phyloP scores from a whole-genome alignment of 495 filamentous ascomycete species.

The Endocarpon pusillum region DNA sequence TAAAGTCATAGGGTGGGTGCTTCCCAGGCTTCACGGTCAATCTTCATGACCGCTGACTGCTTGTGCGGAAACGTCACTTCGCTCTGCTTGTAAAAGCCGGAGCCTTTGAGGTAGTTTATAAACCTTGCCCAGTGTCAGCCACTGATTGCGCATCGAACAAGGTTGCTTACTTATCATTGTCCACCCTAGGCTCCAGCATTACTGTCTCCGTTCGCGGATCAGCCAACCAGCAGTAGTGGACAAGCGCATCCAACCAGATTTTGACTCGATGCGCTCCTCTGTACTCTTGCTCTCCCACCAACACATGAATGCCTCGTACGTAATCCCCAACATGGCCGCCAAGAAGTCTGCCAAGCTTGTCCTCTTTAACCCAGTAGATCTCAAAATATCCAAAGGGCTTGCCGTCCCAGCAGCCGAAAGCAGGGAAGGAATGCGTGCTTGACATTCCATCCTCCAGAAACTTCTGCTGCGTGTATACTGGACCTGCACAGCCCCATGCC shows the following conservation, averaged over 20 bases:
- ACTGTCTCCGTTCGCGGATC: slow-evolving; percentile 72
- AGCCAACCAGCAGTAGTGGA: slow-evolving; percentile 65
- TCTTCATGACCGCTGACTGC: slow-evolving; percentile 71
- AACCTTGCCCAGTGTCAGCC: slow-evolving; percentile 36
- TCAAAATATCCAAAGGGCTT: slow-evolving; percentile 96
- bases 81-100: slow-evolving; percentile 76
- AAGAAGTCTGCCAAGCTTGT: slow-evolving; percentile 50
- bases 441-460: slow-evolving; percentile 51
- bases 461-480: slow-evolving; percentile 41
- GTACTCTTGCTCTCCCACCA: slow-evolving; percentile 88
- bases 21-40: slow-evolving; percentile 69
- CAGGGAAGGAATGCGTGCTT: slow-evolving; percentile 65
- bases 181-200: slow-evolving; percentile 75
- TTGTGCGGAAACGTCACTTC: slow-evolving; percentile 87
- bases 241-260: slow-evolving; percentile 67
- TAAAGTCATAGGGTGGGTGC: slow-evolving; percentile 50
- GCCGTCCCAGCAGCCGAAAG: slow-evolving; percentile 85
- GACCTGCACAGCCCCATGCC: slow-evolving; percentile 63
- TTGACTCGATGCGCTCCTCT: slow-evolving; percentile 56
- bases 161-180: slow-evolving; percentile 63
- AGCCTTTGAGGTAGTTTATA: slow-evolving; percentile 52
- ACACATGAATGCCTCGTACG: slow-evolving; percentile 73
- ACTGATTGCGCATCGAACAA: slow-evolving; percentile 1
- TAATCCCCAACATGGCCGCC: slow-evolving; percentile 50
- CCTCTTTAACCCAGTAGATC: slow-evolving; percentile 97